Base-by-base conservation (phyloP, 441 rosid genomes). In the Eruca vesicaria region DNA sequence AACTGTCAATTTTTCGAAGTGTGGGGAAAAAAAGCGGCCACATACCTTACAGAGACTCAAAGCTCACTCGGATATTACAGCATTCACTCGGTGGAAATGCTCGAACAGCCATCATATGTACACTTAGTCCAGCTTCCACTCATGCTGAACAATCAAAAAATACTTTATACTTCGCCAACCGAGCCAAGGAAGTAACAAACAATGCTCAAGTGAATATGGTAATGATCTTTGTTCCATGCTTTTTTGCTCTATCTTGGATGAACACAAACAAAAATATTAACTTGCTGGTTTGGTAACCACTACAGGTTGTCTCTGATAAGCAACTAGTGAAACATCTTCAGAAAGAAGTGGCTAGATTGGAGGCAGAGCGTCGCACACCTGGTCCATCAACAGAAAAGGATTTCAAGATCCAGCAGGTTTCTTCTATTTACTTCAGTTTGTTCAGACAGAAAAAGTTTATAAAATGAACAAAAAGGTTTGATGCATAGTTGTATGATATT, bases 171-270 rank as follows among this genome's bases (percentile, higher is more conserved):
- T 96, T 96, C 31, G 99, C 99, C 43, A 96, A 97, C 67, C 78
- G 98, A 81, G 99, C 99, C 6, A 96, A 94, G 90, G 99, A 96
- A 90, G 99, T 96, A 64, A 96, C 99, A 20, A 94, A 96, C 82
- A 96, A 90, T 80, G 99, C 99, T 31, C 94, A 87, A n/a, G 99
- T 96, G 59, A 96, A 96, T 86, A 89, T 96, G 99, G 99, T 96
- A 93, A 33, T 59, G 55, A 73, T 65, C 66, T 68, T 53, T 33
- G 63, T 0, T 45, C 16, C 76, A 43, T 71, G 29, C 31, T n/a
- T n/a, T 56, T 64, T 65, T 38, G 48, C 69, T 61, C 32, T 12
- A 63, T 57, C 41, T 18, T 45, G 20, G 26, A 31, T 62, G 23
- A 55, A 68, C 75, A 35, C 9, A 53, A 66, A 52, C 58, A 41